phyloP scores from a whole-genome alignment of 495 filamentous ascomycete genomes.

The Penicillium soppii region DNA sequence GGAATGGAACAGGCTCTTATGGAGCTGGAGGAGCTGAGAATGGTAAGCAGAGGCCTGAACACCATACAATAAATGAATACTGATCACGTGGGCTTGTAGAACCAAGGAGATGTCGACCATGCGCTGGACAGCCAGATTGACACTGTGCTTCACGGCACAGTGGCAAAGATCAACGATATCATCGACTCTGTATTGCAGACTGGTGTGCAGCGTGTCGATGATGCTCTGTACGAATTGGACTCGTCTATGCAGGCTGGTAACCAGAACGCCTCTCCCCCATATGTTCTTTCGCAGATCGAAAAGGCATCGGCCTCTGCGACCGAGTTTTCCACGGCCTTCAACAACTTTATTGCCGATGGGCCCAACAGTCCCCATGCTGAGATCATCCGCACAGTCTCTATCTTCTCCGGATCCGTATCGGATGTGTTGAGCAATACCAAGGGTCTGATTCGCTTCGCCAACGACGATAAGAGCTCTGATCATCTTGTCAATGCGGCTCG shows the following conservation, averaged over 20 bases:
- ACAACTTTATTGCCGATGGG: slow-evolving; percentile 95
- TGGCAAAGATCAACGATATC: slow-evolving; percentile 93
- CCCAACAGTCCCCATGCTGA: slow-evolving; percentile 89
- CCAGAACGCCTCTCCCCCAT: slow-evolving; percentile 94
- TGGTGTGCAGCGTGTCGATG: slow-evolving; percentile 91
- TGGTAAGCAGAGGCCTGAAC: slow-evolving; percentile 32
- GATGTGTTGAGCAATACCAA: slow-evolving; percentile 97
- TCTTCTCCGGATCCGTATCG: slow-evolving; percentile 85
- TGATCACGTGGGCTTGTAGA: slow-evolving; percentile 26
- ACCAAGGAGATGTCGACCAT: slow-evolving; percentile 72
- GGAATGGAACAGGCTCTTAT: slow-evolving; percentile 94
- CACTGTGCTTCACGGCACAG: slow-evolving; percentile 75
- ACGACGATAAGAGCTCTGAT: slow-evolving; percentile 91
- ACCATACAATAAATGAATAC: not conserved
- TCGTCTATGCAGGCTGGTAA: slow-evolving; percentile 98
- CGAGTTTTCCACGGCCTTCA: slow-evolving; percentile 96
- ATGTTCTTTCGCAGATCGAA: slow-evolving; percentile 93
- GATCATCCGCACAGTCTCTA: slow-evolving; percentile 87
- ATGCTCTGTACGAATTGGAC: slow-evolving; percentile 94
- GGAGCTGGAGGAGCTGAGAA: slow-evolving; percentile 79
- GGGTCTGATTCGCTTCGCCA: slow-evolving; percentile 88
- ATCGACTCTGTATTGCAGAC: slow-evolving; percentile 95
- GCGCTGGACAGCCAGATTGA: slow-evolving; percentile 90
- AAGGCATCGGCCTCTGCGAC: slow-evolving; percentile 93
- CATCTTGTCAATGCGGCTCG: slow-evolving; percentile 77